Evolutionary conservation across 1,284 basidiomycete species (phyloP).

Genomic region (Phylloporus gajari): DNA sequence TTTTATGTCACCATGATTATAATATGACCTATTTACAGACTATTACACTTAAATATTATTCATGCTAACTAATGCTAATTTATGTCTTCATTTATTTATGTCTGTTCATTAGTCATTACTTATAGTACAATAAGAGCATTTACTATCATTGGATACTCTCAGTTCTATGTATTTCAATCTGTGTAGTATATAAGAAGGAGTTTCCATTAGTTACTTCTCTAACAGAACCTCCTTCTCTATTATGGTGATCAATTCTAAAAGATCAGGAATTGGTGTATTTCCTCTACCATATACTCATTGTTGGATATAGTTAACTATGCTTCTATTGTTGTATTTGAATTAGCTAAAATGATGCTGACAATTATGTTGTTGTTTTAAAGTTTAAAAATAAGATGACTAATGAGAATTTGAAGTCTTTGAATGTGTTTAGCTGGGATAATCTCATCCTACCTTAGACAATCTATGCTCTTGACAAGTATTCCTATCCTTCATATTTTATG

Average conservation of each 20-base stretch:
- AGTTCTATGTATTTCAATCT: too few relatives aligned
- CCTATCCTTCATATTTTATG: not conserved
- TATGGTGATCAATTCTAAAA: conserved; percentile 43
- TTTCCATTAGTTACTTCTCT: conserved; percentile 57
- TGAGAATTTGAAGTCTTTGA: conserved; percentile 33
- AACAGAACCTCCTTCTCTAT: conserved; percentile 53
- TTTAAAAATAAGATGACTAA: conserved; percentile 63
- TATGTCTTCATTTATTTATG: too few relatives aligned
- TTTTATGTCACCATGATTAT: too few relatives aligned
- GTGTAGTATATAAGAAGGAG: too few relatives aligned
- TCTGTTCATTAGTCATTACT: too few relatives aligned
- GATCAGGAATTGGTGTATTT: conserved; percentile 49
- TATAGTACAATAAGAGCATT: too few relatives aligned
- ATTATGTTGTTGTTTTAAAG: conserved; percentile 46
- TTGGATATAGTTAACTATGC: conserved; percentile 58
- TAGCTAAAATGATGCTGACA: conserved; percentile 43
- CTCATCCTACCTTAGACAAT: conserved; percentile 49
- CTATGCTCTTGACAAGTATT: conserved; percentile 45
- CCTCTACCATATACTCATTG: not conserved
- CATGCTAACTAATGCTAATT: too few relatives aligned
- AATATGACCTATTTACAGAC: too few relatives aligned
- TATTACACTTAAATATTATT: too few relatives aligned
- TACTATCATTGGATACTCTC: too few relatives aligned
- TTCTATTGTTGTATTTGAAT: conserved; percentile 55
- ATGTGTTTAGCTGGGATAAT: conserved; percentile 43